Base-by-base conservation (phyloP, 495 filamentous ascomycete species). In the Friedmanniomyces simplex region DNA sequence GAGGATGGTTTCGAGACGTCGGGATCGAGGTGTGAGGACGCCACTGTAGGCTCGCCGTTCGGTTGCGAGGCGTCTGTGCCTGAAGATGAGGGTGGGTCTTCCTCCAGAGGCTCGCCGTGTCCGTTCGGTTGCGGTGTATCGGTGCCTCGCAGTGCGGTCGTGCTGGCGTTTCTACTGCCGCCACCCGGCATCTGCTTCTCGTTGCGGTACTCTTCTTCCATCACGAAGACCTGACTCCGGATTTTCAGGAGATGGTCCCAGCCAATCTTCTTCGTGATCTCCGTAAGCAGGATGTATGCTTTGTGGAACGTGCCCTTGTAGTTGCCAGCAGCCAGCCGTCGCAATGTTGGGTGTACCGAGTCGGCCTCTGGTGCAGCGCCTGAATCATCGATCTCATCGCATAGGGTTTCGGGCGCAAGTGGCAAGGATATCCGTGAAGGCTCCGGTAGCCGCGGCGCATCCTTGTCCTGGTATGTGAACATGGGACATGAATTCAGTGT, bases 391-490 rank as follows among this genome's bases (percentile, higher is more conserved):
- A 97, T 94, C 66, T 98, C 93, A 56, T 98, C 93, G 55, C 96
- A 78, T 47, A 89, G 81, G n/a, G 87, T 91, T 69, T 97, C 94
- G 0, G 85, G 79, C 16, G 96, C 77, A 3, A 89, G 84, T 0
- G 93, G 93, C 21, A 98, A 81, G 66, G 87, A 81, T 55, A 96
- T 84, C 51, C 87, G 87, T 50, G 82, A 81, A 0, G 91, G 89
- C 61, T 93, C 88, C 20, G 93, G 93, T 86, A 96, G 90, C 55
- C 91, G 78, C 18, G 93, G 93, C 7, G 88, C 82, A 68, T 98
- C 93, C 63, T 96, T 96, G 69, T 98, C 93, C 68, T 96, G 91
- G 71, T 97, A 96, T 8, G 93, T 97, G 69, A 98, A 98, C 93
- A 98, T 98, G 3, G 93, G 93, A 61, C 94, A 98, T 2, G 91